phyloP scores from a whole-genome alignment of 139 green algal genomes.

The Picochlorum sp. region DNA sequence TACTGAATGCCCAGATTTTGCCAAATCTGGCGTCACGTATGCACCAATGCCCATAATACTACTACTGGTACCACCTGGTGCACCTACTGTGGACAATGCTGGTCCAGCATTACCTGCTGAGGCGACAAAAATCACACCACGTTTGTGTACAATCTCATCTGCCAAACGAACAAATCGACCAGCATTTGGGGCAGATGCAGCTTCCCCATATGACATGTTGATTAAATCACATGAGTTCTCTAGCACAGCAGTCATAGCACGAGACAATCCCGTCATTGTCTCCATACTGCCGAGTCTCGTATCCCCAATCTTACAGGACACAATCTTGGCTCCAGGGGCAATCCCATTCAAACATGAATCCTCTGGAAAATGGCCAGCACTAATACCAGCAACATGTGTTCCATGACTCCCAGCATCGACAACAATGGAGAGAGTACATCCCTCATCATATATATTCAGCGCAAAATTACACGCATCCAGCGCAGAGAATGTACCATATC shows the following conservation, averaged over 20 bases:
- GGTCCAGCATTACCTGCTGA: conserved; percentile 77
- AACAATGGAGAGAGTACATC: conserved; percentile 67
- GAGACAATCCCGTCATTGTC: conserved; percentile 60
- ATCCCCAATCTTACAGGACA: conserved; percentile 93
- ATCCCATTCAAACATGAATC: conserved; percentile 71
- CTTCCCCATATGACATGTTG: conserved; percentile 49
- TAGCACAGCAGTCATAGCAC: conserved; percentile 57
- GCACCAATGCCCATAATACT: conserved; percentile 72
- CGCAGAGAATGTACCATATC: conserved; percentile 46
- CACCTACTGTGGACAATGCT: conserved; percentile 75
- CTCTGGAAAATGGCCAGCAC: conserved; percentile 70
- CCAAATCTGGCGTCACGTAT: conserved; percentile 73
- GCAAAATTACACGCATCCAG: conserved; percentile 73
- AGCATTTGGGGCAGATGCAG: conserved; percentile 56
- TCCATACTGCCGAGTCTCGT: conserved; percentile 76
- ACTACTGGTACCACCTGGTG: conserved; percentile 67
- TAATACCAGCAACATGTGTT: conserved; percentile 85
- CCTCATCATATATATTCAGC: conserved; percentile 76
- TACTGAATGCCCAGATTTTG: conserved; percentile 63
- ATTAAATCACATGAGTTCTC: conserved; percentile 36
- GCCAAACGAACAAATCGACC: conserved; percentile 55
- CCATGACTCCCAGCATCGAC: conserved; percentile 75
- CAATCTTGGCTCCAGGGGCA: conserved; percentile 78
- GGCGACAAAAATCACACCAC: conserved; percentile 74
- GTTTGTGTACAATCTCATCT: conserved; percentile 74